phyloP scores from a whole-genome alignment of 768 basidiomycete genomes.

The Panellus pusillus region DNA sequence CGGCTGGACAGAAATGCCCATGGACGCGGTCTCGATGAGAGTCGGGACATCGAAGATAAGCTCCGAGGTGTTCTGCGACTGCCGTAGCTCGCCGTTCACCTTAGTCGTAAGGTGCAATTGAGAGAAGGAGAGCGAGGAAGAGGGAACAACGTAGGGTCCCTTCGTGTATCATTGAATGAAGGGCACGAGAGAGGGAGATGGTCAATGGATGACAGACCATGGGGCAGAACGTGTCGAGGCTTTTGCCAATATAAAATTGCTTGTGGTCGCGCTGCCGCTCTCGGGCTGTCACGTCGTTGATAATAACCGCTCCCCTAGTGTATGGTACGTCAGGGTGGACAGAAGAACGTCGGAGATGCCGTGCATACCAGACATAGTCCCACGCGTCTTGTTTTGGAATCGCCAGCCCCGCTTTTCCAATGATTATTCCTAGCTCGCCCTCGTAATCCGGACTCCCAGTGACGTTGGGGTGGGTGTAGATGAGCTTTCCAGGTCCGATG shows the following conservation, averaged over 20 bases:
- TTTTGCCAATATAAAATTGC: constrained; percentile 23
- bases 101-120: constrained; percentile 19
- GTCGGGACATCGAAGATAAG: constrained; percentile 24
- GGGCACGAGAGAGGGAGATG: not conserved
- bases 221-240: constrained; percentile 23
- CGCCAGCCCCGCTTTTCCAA: constrained; percentile 16
- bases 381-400: constrained; percentile 14
- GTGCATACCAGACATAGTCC: constrained; percentile 16
- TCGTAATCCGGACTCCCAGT: constrained; percentile 21
- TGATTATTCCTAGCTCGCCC: constrained; percentile 20
- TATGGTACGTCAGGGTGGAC: not conserved
- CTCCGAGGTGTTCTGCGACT: constrained; percentile 24
- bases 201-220: constrained; percentile 11
- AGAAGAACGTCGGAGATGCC: not conserved
- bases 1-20: constrained; percentile 22
- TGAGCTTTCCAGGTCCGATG: constrained; percentile 12
- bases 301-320: constrained; percentile 19
- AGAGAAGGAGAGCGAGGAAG: constrained; percentile 18
- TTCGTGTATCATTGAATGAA: not conserved
- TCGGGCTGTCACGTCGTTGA: constrained; percentile 22
- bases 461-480: constrained; percentile 21
- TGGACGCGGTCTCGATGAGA: constrained; percentile 18
- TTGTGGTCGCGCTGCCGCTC: constrained; percentile 24
- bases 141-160: constrained; percentile 21
- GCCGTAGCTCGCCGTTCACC: constrained; percentile 21